Evolutionary conservation across 2,329 filamentous ascomycete genomes (phyloP).

Genomic region (Paraconiothyrium brasiliense): DNA sequence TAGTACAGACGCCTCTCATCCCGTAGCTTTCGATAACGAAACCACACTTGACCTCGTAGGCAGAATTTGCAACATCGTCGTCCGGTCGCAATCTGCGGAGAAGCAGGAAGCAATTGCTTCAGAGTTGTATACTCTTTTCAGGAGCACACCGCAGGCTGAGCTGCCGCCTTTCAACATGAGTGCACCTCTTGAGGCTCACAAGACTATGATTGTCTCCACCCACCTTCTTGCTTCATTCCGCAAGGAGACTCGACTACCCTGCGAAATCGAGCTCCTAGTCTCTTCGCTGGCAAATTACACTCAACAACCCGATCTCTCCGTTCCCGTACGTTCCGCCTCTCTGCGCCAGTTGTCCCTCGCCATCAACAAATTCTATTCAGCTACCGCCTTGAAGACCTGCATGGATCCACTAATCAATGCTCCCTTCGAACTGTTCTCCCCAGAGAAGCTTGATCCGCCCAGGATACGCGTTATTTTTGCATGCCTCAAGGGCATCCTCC

Average conservation of each 20-base stretch:
- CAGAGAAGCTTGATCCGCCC: slow-evolving; percentile 46
- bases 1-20: slow-evolving; percentile 42
- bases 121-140: slow-evolving; percentile 66
- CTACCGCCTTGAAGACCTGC: slow-evolving; percentile 50
- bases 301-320: slow-evolving; percentile 38
- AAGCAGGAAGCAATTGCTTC: slow-evolving; percentile 62
- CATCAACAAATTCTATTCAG: slow-evolving; percentile 59
- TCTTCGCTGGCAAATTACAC: slow-evolving; percentile 51
- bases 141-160: slow-evolving; percentile 37
- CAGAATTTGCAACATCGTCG: slow-evolving; percentile 67
- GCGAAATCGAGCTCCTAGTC: slow-evolving; percentile 43
- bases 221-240: slow-evolving; percentile 63
- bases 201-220: slow-evolving; percentile 65
- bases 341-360: slow-evolving; percentile 57
- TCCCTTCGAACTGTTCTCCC: slow-evolving; percentile 42
- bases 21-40: slow-evolving; percentile 55
- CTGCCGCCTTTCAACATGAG: slow-evolving; percentile 45
- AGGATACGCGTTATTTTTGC: slow-evolving; percentile 67
- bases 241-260: slow-evolving; percentile 46
- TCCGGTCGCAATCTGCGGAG: slow-evolving; percentile 61
- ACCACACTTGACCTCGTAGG: slow-evolving; percentile 68
- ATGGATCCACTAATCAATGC: slow-evolving; percentile 51
- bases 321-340: slow-evolving; percentile 42
- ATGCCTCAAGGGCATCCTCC: slow-evolving; percentile 67
- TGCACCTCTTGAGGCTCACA: slow-evolving; percentile 48